A percentile compares a stretch with the other conserved stretches of the same genome.
Conservation (phyloP, 2,329 filamentous ascomycete species). For the Fusarium siculi region DNA sequence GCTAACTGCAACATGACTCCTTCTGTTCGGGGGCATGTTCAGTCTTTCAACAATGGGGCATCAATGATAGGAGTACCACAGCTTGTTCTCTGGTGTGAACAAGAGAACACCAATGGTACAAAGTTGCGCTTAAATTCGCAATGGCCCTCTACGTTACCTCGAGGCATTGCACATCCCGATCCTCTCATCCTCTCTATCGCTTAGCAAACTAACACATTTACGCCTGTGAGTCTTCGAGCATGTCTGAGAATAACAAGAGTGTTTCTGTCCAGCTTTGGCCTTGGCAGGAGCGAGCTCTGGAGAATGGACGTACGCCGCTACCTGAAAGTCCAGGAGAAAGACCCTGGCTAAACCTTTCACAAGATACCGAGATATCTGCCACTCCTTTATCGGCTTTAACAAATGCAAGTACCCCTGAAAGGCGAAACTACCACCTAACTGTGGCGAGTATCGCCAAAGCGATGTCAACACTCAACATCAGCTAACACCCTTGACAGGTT, state of each 20-base stretch:
- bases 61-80: not conserved
- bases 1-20: not conserved
- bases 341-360: not conserved
- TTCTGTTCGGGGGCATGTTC: not conserved
- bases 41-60: not conserved
- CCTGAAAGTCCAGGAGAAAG: conserved; percentile 2
- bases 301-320: not conserved
- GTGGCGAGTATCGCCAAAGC: not conserved
- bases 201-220: too few species aligned
- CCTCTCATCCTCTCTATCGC: too few species aligned
- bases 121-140: not conserved
- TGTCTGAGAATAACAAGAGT: not conserved
- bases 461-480: fast-evolving
- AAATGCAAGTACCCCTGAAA: too few species aligned
- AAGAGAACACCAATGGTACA: not conserved
- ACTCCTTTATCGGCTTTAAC: not conserved
- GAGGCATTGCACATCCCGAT: fast-evolving
- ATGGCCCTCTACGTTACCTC: not conserved
- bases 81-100: not conserved
- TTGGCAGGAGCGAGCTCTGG: conserved; percentile 10
- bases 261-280: not conserved
- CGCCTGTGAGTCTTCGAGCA: not conserved
- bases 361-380: too few species aligned
- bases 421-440: fast-evolving
- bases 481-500: not conserved